Evolutionary conservation across 2,329 filamentous ascomycete species (phyloP).

Genomic region (Conoideocrella luteorostrata): DNA sequence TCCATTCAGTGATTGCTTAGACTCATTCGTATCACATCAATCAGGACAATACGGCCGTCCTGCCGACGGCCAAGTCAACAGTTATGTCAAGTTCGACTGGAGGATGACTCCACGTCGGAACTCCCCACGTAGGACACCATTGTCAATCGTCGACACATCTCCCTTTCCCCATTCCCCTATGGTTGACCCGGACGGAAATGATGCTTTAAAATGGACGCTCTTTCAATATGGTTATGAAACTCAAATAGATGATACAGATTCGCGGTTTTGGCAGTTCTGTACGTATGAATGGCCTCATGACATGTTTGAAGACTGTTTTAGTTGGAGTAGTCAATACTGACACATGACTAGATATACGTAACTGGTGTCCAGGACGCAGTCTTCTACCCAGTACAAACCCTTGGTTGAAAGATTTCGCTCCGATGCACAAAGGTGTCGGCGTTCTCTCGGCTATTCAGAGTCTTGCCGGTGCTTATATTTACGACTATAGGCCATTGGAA

Average conservation of each 20-base stretch:
- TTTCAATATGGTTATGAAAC: slow-evolving; percentile 24
- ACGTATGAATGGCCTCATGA: too few relatives aligned
- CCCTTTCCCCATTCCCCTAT: too few relatives aligned
- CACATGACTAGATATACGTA: slow-evolving; percentile 27
- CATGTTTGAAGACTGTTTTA: too few relatives aligned
- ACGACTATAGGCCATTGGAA: slow-evolving; percentile 31
- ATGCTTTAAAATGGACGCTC: slow-evolving; percentile 17
- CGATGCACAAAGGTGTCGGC: slow-evolving; percentile 29
- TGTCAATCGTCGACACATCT: too few relatives aligned
- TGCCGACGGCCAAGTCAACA: slow-evolving; percentile 27
- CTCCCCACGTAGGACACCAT: too few relatives aligned
- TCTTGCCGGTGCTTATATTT: slow-evolving; percentile 34
- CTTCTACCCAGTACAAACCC: slow-evolving; percentile 31
- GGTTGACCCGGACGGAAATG: too few relatives aligned
- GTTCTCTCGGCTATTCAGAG: slow-evolving; percentile 33
- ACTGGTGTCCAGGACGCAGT: slow-evolving; percentile 35
- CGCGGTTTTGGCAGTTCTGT: slow-evolving; percentile 30
- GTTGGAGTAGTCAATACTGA: not conserved
- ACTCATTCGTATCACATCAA: slow-evolving; percentile 18
- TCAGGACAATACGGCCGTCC: slow-evolving; percentile 23
- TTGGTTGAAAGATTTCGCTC: slow-evolving; percentile 33
- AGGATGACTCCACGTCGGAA: too few relatives aligned
- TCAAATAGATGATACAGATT: slow-evolving; percentile 27
- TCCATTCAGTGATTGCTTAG: slow-evolving; percentile 26
- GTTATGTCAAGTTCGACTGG: slow-evolving; percentile 29